Percentiles rank a stretch among this genome's conserved stretches.
Evolutionary conservation across 805 yeast genomes (phyloP).

Genomic region (Schwanniomyces sp.): DNA sequence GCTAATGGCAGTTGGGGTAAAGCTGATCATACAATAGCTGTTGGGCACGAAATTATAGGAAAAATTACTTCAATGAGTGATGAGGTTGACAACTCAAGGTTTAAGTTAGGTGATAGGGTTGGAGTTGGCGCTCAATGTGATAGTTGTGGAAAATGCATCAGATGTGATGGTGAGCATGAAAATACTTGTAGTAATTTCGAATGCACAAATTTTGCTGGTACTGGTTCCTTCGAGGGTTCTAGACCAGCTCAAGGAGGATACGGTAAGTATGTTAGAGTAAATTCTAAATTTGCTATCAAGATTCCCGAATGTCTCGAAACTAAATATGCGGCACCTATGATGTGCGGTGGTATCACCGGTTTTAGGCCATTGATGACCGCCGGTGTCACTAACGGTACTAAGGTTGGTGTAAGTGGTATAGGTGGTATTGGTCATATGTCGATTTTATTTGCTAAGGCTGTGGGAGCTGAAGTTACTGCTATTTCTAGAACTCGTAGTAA

Average conservation of each 20-base stretch:
- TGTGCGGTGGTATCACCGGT: conserved; percentile 60
- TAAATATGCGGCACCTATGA: conserved; percentile 48
- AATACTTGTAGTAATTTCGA: conserved; percentile 34
- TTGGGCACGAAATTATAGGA: conserved; percentile 26
- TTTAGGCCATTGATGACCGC: conserved; percentile 52
- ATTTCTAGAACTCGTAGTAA: conserved; percentile 28
- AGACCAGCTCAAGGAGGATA: conserved; percentile 47
- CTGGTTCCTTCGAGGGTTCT: conserved; percentile 16
- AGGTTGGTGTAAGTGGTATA: conserved; percentile 61
- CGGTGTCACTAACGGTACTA: conserved; percentile 32
- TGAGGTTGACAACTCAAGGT: conserved; percentile 22
- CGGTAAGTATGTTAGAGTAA: conserved; percentile 44
- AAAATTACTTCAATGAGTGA: conserved; percentile 26
- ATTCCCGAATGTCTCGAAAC: conserved; percentile 48
- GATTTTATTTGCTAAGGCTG: conserved; percentile 55
- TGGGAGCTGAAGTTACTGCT: conserved; percentile 49
- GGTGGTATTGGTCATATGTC: conserved; percentile 72
- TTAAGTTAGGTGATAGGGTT: conserved; percentile 46
- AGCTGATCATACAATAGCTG: conserved; percentile 12
- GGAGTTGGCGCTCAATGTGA: no score
- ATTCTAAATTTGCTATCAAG: conserved; percentile 44
- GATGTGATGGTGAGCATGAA: conserved; percentile 6
- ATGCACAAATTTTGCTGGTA: conserved; percentile 30
- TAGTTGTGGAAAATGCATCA: conserved; percentile 5
- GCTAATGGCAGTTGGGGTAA: conserved; percentile 15